Base-by-base conservation (phyloP, 1,284 basidiomycete genomes). In the Leccinum subrobustum region DNA sequence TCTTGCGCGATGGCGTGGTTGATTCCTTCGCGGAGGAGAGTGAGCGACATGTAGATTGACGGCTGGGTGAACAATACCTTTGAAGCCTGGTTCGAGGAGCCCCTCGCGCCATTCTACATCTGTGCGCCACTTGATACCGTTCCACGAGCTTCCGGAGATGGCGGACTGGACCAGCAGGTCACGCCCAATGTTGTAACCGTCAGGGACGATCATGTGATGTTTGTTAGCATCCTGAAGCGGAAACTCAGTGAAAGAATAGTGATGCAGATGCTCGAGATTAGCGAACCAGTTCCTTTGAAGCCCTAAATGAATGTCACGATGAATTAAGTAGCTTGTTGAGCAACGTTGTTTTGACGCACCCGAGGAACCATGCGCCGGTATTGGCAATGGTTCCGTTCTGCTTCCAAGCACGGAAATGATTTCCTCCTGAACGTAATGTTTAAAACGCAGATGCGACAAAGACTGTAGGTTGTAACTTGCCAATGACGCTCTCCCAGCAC, bases 1-100 rank as follows among this genome's bases (percentile, higher is more conserved):
- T 93, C 91, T 71, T 92, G 89, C 5, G 82, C 77, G 54, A 93
- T 93, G 50, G 79, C 84, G 67, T 93, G 91, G 68, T 93, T 93
- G 39, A 93, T 80, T 57, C 87, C 90, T 91, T 66, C 0, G 61
- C n/a, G 25, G 16, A 54, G 20, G 37, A 50, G 35, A 37, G 33
- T 64, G 35, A 62, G 52, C 27, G 23, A 55, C 9, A 3, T 29
- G 18, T 7, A 27, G 25, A 3, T 8, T 54, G n/a, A 31, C 7
- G 27, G 29, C 53, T n/a, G 23, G 1, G 9, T 39, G 33, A 33
- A 52, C 8, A 16, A 57, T 60, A 88, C 90, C 88, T 74, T 83
- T 75, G 58, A 76, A 83, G 8, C 91, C 91, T 29, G 82, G 81
- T 60, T 84, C 79, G 18, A 92, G 74, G 6, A 93, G 78, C 35